These are phyloP conservation scores for Cupressus sempervirens DNA, from an alignment of 75 land plant genomes.

Conservation along the genomic window DNA sequence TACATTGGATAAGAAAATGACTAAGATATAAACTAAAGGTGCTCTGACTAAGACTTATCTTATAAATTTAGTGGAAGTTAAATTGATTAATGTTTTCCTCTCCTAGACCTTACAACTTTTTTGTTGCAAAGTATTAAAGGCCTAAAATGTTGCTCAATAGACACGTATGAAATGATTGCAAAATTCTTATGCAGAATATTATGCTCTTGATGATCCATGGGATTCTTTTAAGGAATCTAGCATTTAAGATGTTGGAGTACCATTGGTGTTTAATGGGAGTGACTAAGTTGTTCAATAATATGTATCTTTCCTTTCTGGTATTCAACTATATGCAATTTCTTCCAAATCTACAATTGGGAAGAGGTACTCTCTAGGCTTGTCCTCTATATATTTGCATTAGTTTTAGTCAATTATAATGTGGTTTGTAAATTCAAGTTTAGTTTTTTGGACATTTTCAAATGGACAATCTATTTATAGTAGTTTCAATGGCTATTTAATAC, in stretches of 20 bases:
- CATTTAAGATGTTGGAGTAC: slow-evolving; percentile 81
- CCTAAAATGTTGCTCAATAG: slow-evolving; percentile 10
- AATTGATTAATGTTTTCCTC: neutral
- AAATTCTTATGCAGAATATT: slow-evolving; percentile 40
- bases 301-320: slow-evolving; percentile 73
- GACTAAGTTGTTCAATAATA: slow-evolving; percentile 72
- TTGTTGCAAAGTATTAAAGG: neutral
- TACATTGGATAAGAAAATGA: neutral
- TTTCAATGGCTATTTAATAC: neutral
- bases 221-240: slow-evolving; percentile 82
- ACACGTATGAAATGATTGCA: slow-evolving; percentile 31
- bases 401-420: neutral
- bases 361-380: slow-evolving; percentile 23
- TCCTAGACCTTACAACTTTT: neutral
- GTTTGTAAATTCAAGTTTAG: neutral
- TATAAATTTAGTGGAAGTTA: no score
- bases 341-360: slow-evolving; percentile 8
- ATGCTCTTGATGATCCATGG: slow-evolving; percentile 69
- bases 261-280: slow-evolving; percentile 51
- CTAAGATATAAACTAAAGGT: neutral
- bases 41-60: neutral
- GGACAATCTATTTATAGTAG: neutral
- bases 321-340: slow-evolving; percentile 50
- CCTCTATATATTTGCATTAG: neutral
- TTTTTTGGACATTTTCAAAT: neutral